Conservation (phyloP, 495 filamentous ascomycete species). For the Neurospora sp. region DNA sequence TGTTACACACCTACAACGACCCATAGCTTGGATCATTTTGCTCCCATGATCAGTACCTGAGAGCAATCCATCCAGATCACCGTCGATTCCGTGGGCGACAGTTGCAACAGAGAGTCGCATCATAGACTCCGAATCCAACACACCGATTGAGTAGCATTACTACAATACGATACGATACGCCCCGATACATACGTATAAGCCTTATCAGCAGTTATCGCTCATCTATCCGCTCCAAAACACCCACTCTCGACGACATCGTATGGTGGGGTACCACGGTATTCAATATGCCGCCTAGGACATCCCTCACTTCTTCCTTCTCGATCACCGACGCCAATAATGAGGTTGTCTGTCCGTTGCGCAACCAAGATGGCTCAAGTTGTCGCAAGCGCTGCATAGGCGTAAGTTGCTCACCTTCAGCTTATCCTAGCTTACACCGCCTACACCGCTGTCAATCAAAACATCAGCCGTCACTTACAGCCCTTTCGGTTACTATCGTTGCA, state of each 20-base stretch:
- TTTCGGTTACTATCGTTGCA: neutral
- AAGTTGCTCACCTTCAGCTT: slow-evolving; percentile 40
- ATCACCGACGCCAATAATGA: slow-evolving; percentile 88
- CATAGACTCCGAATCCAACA: neutral
- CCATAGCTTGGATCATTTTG: slow-evolving; percentile 17
- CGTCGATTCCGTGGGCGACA: neutral
- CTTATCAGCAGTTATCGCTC: slow-evolving; percentile 31
- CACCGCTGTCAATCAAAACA: neutral
- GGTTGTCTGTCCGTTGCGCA: slow-evolving; percentile 91
- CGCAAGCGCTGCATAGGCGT: slow-evolving; percentile 96
- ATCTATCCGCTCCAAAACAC: slow-evolving; percentile 10
- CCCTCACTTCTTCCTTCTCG: slow-evolving; percentile 83
- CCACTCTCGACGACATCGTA: slow-evolving; percentile 22
- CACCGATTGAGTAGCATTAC: slow-evolving; percentile 25
- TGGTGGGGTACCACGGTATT: slow-evolving; percentile 47
- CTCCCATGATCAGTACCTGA: neutral
- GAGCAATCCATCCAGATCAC: neutral
- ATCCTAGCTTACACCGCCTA: slow-evolving; percentile 9
- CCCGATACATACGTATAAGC: neutral
- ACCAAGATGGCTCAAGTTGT: slow-evolving; percentile 95
- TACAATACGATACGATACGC: neutral
- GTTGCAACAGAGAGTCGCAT: neutral
- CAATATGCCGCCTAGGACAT: slow-evolving; percentile 77
- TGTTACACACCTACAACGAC: slow-evolving; percentile 29
- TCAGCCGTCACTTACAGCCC: neutral